Evolutionary conservation across 2,329 filamentous ascomycete species (phyloP).

Genomic region (Aspergillus persii): DNA sequence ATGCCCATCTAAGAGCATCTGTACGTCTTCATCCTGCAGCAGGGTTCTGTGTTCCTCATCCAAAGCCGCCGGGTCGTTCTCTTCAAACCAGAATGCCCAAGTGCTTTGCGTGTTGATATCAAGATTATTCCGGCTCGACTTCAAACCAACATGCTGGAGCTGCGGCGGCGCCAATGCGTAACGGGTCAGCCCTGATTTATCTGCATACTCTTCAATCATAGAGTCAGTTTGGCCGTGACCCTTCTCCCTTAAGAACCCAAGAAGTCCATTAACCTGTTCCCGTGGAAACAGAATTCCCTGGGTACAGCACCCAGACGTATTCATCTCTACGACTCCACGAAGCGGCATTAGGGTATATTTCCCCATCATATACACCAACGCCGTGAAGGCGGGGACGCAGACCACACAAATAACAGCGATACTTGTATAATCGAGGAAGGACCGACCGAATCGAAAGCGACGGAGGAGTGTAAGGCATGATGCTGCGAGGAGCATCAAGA

Average conservation of each 20-base stretch:
- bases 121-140: constrained; percentile 24
- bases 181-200: constrained; percentile 8
- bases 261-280: constrained; percentile 17
- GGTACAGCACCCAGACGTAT: constrained; percentile 32
- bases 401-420: constrained; percentile 20
- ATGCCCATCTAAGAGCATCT: background rate
- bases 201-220: constrained; percentile 27
- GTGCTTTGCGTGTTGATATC: constrained; percentile 27
- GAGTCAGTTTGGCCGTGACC: constrained; percentile 25
- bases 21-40: constrained; percentile 6
- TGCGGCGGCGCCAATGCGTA: constrained; percentile 23
- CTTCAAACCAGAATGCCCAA: constrained; percentile 30
- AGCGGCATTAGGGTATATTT: constrained; percentile 25
- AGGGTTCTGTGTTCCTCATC: constrained; percentile 19
- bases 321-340: constrained; percentile 24
- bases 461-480: constrained; percentile 15
- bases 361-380: constrained; percentile 24
- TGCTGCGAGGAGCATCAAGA: constrained; percentile 8
- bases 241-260: constrained; percentile 14
- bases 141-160: constrained; percentile 29
- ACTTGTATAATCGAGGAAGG: constrained; percentile 16
- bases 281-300: constrained; percentile 33
- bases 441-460: constrained; percentile 4
- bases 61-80: constrained; percentile 19
- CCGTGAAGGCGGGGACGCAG: constrained; percentile 21